Conservation (phyloP, 2,329 filamentous ascomycete species). For the Ascochyta koolunga region DNA sequence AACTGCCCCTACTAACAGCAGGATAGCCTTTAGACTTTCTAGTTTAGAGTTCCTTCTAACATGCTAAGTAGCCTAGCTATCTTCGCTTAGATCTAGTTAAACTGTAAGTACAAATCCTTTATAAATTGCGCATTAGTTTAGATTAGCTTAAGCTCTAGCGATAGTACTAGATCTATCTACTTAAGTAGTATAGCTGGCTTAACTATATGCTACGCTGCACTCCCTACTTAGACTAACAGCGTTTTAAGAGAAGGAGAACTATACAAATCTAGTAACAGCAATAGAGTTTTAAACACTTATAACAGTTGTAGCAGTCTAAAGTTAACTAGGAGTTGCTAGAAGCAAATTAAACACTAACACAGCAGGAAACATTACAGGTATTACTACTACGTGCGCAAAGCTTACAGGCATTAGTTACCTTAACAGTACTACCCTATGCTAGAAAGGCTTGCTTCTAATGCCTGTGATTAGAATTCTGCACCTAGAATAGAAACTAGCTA, state of each 20-base stretch:
- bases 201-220: background rate
- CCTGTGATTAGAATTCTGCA: slow-evolving; percentile 40
- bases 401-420: background rate
- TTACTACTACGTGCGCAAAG: no score
- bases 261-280: no score
- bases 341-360: slow-evolving; percentile 4
- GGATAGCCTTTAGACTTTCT: slow-evolving; percentile 48
- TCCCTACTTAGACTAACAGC: background rate
- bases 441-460: slow-evolving; percentile 10
- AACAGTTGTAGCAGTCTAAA: no score
- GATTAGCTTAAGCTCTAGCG: slow-evolving; percentile 34
- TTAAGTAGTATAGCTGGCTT: background rate
- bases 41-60: slow-evolving; percentile 51
- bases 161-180: slow-evolving; percentile 8
- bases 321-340: background rate
- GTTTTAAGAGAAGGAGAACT: background rate
- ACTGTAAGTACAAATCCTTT: slow-evolving; percentile 53
- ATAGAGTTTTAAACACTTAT: no score
- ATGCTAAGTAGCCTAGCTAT: no score
- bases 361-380: slow-evolving; percentile 1
- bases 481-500: slow-evolving; percentile 49
- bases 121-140: slow-evolving; percentile 53
- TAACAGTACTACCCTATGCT: background rate
- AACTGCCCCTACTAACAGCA: slow-evolving; percentile 51
- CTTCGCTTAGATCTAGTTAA: no score